A percentile compares a stretch with the other conserved stretches of the same genome.
phyloP scores from a whole-genome alignment of 306 rosid genomes.

The Rosa lucieae region DNA sequence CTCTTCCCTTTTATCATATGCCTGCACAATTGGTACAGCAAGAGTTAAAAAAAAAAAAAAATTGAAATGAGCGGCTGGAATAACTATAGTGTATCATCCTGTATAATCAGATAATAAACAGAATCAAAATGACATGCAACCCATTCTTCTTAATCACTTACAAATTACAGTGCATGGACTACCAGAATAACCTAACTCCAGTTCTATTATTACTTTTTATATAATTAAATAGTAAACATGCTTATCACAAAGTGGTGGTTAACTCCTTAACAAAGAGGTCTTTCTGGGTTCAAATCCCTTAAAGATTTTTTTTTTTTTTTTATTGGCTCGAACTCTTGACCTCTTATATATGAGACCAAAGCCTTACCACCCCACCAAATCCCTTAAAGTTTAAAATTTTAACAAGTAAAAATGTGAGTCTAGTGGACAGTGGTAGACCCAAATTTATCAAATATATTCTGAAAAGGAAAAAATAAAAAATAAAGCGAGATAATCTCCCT shows the following conservation, averaged over 20 bases:
- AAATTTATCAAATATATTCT: background rate
- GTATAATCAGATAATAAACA: background rate
- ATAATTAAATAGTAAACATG: too few relatives aligned
- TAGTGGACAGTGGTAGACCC: background rate
- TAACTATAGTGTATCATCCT: background rate
- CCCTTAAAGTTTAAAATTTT: too few relatives aligned
- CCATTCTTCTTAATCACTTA: slow-evolving; percentile 4
- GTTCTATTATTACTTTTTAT: too few relatives aligned
- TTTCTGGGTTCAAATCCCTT: background rate
- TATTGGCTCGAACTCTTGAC: too few relatives aligned
- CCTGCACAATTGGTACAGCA: slow-evolving; percentile 48
- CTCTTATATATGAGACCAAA: too few relatives aligned
- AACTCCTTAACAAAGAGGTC: too few relatives aligned
- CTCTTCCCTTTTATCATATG: slow-evolving; percentile 69
- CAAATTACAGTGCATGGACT: background rate
- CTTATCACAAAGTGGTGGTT: too few relatives aligned
- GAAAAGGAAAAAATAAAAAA: background rate
- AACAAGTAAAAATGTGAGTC: too few relatives aligned
- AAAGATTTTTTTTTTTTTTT: too few relatives aligned
- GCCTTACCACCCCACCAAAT: too few relatives aligned
- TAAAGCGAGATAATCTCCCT: background rate
- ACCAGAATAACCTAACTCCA: too few relatives aligned
- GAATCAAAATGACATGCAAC: background rate
- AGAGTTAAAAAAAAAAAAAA: background rate
- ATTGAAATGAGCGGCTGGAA: background rate